Evolutionary conservation across 148 eudicot species (phyloP), one percentile per base, ranked within the genome.

Genomic region (Nepenthes gracilis): DNA sequence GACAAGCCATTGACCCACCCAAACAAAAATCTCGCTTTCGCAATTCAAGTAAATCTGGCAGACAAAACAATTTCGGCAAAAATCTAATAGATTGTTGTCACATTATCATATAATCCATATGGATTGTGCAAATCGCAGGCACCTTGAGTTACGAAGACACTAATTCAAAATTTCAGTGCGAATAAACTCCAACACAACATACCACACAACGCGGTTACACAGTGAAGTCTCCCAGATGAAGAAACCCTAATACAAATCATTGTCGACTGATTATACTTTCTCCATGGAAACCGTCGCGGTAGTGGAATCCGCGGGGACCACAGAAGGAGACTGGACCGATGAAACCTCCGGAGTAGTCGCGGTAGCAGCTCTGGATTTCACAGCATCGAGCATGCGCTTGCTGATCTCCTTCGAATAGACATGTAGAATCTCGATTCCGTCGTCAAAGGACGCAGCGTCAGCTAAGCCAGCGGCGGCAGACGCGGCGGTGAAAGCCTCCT

Each of bases 351-450:
- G 15, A 1, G 53, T 73, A 12, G 71, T 14, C 2, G 57, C 63
- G 0, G 70, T 63, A 61, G 83, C 78, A 23, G 23, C 23, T 77
- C 80, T 78, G 23, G 85, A 70, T 73, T 90, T 90, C 4, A 83
- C 89, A 7, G 81, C 64, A 1, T 81, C 82, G 23, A 90, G 78
- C 92, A 90, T 83, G 23, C 92, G 75, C 68, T 66, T 74, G 47
- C 95, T 87, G 65, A 90, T 87, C 77, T 90, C 97, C 78, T 87
- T 90, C 1, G 95, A 85, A 63, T 90, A 90, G 9, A 72, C 66
- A 82, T 85, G 88, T 50, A 90, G 67, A 60, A 85, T 72, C 85
- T 87, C 96, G 64, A 91, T 87, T 5, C 89, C 96, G 23, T 81
- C 96, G 12, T 75, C 90, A 1, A 71, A 73, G n/a, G 74, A 55